Conservation (phyloP, 805 yeast species). For the Ogataea paraovalis region DNA sequence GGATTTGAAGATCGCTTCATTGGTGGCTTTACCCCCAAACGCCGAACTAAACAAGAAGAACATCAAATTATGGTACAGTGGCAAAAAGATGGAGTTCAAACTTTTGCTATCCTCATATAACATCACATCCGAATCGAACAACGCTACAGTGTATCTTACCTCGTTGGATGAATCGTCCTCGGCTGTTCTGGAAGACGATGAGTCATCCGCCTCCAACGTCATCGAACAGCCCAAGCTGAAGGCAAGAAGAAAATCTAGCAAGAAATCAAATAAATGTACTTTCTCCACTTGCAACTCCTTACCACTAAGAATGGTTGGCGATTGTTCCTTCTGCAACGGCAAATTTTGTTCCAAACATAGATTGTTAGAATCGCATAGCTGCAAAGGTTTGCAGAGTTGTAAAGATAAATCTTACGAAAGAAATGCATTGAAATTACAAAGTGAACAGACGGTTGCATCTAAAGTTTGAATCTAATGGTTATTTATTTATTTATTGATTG, state of each 20-base stretch:
- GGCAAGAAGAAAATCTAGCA: slow-evolving; percentile 30
- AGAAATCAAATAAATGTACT: slow-evolving; percentile 45
- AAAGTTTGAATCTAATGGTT: slow-evolving; percentile 43
- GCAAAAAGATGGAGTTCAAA: slow-evolving; percentile 30
- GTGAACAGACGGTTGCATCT: slow-evolving; percentile 77
- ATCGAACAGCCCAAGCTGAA: slow-evolving; percentile 19
- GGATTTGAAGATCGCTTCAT: slow-evolving; percentile 44
- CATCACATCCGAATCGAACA: slow-evolving; percentile 22
- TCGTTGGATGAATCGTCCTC: slow-evolving; percentile 18
- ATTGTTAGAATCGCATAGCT: slow-evolving; percentile 76
- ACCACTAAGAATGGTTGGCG: slow-evolving; percentile 70
- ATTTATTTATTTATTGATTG: not conserved
- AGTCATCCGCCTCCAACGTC: slow-evolving; percentile 5
- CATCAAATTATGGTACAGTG: slow-evolving; percentile 31
- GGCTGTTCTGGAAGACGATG: slow-evolving; percentile 19
- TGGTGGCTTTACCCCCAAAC: slow-evolving; percentile 34
- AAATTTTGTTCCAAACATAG: slow-evolving; percentile 86
- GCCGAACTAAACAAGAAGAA: slow-evolving; percentile 10
- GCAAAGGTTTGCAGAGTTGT: slow-evolving; percentile 73
- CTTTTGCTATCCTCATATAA: slow-evolving; percentile 24
- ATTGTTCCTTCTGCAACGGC: slow-evolving; percentile 79
- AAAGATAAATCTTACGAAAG: slow-evolving; percentile 79
- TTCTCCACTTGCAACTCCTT: slow-evolving; percentile 58
- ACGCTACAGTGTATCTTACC: slow-evolving; percentile 30
- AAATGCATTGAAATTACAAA: slow-evolving; percentile 77